phyloP scores from a whole-genome alignment of 768 basidiomycete species.

The Mycena albidolilacea region DNA sequence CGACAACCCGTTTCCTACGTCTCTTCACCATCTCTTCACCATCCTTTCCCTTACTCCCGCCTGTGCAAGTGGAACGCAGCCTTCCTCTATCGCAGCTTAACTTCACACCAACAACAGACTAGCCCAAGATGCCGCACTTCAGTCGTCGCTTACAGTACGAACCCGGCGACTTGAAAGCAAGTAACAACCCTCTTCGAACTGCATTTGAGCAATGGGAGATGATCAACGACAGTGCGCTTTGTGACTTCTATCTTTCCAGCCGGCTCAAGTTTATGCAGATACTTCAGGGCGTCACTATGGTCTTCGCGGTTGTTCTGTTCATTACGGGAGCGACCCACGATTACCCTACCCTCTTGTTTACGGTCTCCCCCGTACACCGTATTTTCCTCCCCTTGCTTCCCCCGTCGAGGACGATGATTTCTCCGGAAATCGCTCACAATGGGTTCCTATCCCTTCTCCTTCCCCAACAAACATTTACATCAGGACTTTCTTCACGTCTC shows the following conservation, averaged over 20 bases:
- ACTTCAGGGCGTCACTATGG: not conserved
- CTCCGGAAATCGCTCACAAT: constrained; percentile 2
- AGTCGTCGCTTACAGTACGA: not conserved
- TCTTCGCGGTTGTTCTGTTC: not conserved
- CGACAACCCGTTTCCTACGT: not conserved
- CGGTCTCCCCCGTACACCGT: not conserved
- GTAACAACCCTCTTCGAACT: not conserved
- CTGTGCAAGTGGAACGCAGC: no score
- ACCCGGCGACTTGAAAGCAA: not conserved
- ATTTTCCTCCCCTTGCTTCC: not conserved
- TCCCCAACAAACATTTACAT: constrained; percentile 15
- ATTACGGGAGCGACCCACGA: not conserved
- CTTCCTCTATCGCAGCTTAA: not conserved
- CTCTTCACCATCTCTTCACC: not conserved
- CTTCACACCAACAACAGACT: not conserved
- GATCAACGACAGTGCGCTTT: not conserved
- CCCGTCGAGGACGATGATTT: not conserved
- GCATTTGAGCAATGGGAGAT: not conserved
- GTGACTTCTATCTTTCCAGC: not conserved
- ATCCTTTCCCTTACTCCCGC: not conserved
- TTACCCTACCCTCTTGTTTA: not conserved
- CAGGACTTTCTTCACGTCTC: constrained; percentile 24
- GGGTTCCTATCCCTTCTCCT: constrained; percentile 15
- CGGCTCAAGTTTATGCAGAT: not conserved
- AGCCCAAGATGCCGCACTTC: constrained; percentile 27